Evolutionary conservation across 306 rosid species (phyloP).

Genomic region (Corylus americana): DNA sequence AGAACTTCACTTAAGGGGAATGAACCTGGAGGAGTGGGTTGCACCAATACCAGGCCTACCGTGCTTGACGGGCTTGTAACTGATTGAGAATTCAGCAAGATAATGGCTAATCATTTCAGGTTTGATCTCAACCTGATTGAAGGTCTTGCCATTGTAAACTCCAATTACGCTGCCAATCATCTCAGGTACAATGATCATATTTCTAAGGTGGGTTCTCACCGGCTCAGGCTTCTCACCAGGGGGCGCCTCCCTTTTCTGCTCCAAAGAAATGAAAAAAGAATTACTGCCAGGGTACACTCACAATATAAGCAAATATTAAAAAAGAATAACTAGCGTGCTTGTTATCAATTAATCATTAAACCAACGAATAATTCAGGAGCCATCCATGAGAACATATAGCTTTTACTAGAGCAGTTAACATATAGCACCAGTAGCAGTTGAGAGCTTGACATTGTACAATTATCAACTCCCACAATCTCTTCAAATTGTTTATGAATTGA

Average conservation of each 20-base stretch:
- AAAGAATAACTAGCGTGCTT: no score
- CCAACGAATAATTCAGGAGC: no score
- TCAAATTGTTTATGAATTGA: no score
- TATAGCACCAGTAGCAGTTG: no score
- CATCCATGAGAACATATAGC: no score
- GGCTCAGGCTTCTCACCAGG: conserved; percentile 93
- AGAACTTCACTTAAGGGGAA: conserved; percentile 80
- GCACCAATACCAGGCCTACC: conserved; percentile 99
- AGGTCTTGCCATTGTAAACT: conserved; percentile 89
- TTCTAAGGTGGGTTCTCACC: conserved; percentile 89
- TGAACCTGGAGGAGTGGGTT: conserved; percentile 96
- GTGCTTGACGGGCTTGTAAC: conserved; percentile 95
- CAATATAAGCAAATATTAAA: no score
- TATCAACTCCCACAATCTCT: no score
- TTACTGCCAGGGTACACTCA: neutral
- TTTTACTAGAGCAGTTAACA: no score
- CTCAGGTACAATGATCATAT: conserved; percentile 90
- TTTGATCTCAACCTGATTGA: conserved; percentile 89
- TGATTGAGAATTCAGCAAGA: conserved; percentile 88
- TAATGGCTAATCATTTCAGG: conserved; percentile 93
- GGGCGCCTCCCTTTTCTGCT: conserved; percentile 90
- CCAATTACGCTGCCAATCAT: conserved; percentile 93
- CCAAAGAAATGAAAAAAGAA: neutral
- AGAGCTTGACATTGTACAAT: no score
- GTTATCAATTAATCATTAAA: no score